Evolutionary conservation across 2,329 filamentous ascomycete species (phyloP), one percentile per base, ranked within the genome.

Genomic region (Claviceps pusilla): DNA sequence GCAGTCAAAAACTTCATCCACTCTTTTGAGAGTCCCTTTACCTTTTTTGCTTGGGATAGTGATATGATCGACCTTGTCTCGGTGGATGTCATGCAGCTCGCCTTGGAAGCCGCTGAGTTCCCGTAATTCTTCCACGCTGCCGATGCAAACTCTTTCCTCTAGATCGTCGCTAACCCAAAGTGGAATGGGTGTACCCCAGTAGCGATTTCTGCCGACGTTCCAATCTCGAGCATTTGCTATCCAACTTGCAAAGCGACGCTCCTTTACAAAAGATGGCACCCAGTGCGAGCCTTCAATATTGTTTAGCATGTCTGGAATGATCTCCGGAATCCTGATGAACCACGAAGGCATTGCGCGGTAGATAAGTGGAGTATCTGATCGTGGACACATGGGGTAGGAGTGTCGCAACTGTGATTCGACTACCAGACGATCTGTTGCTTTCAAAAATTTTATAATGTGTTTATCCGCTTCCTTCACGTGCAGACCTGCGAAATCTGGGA

Each of bases 381-480:
- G 82, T 72, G 87, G 89, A 69, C 91, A 96, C 79, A 91, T 91
- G 24, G 89, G 89, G 68, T 95, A 94, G 62, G 87, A 91, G 73
- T 97, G 91, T 65, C 79, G 88, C 58, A 95, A 79, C 69, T 94
- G 88, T 50, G 87, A 88, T 59, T 95, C 89, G 35, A 89, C 86
- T 41, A 95, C 77, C 52, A 96, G 67, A 53, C 89, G 82, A 14
- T 86, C 88, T 24, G 77, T 79, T 29, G 77, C 77, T 70, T 93
- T 94, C 37, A 97, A 74, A 62, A 90, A 73, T 71, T 95, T 94
- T 68, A 96, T 89, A 66, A 97, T 96, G 60, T 82, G 82, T 74
- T 91, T 95, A 68, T 96, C 91, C 7, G 91, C 91, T 57, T 82
- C 82, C 72, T 96, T 96, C 63, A 96, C 90, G 65, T 96, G 84